Evolutionary conservation across 345 rosid genomes (phyloP).

Genomic region (Hibiscus syriacus): DNA sequence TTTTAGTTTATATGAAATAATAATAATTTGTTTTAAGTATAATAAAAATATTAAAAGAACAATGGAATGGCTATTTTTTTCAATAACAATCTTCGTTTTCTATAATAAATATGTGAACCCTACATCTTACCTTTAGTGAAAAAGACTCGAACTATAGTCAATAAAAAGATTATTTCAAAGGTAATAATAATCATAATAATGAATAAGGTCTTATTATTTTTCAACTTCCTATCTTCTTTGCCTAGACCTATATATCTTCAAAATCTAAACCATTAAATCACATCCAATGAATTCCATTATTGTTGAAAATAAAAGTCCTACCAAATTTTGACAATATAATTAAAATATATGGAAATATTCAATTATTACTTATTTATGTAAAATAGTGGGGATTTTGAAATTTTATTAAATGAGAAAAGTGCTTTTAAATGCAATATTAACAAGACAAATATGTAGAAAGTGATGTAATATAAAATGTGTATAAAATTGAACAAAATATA

Average conservation of each 20-base stretch:
- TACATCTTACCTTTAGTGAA: conserved; percentile 5
- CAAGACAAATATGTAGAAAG: neutral
- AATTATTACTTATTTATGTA: neutral
- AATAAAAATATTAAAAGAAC: too few relatives aligned
- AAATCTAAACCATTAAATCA: neutral
- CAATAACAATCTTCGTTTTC: too few relatives aligned
- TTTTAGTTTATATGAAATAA: too few relatives aligned
- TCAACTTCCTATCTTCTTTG: neutral
- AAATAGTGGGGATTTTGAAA: neutral
- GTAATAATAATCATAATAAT: neutral
- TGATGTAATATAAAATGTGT: neutral
- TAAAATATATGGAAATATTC: neutral
- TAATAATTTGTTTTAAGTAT: too few relatives aligned
- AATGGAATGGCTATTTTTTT: too few relatives aligned
- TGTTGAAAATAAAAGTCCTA: neutral
- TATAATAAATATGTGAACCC: neutral
- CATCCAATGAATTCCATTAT: neutral
- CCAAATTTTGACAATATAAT: neutral
- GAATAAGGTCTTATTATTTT: neutral
- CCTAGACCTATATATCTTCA: neutral
- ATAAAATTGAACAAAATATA: neutral
- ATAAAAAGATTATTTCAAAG: neutral
- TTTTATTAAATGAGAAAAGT: neutral
- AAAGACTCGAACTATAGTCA: neutral
- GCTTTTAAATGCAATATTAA: neutral